phyloP scores from a whole-genome alignment of 1,139 yeast genomes.

The Lodderomyces jiufengensis region DNA sequence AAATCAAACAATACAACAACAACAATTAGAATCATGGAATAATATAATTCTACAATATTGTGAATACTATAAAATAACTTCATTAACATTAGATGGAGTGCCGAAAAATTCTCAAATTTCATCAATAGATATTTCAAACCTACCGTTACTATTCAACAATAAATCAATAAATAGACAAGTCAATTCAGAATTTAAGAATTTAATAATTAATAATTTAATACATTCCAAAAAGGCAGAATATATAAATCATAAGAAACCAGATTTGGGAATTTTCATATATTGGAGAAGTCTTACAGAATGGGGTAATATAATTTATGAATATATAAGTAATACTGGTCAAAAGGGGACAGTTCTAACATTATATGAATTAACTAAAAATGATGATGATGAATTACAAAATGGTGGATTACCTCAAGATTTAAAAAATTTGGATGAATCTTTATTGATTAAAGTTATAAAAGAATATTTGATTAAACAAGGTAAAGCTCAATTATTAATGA shows the following conservation, averaged over 20 bases:
- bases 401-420: constrained; percentile 55
- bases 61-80: constrained; percentile 46
- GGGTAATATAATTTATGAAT: constrained; percentile 52
- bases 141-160: constrained; percentile 47
- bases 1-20: constrained; percentile 69
- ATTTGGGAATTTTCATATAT: constrained; percentile 50
- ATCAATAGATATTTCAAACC: not conserved
- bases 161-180: constrained; percentile 48
- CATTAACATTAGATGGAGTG: constrained; percentile 31
- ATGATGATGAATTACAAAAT: not conserved
- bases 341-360: constrained; percentile 73
- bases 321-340: constrained; percentile 72
- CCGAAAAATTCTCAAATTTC: constrained; percentile 25
- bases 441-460: constrained; percentile 52
- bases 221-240: constrained; percentile 50
- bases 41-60: constrained; percentile 52
- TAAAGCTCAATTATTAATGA: constrained; percentile 61
- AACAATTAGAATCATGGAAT: constrained; percentile 59
- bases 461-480: constrained; percentile 62
- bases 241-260: constrained; percentile 40
- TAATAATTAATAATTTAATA: constrained; percentile 58
- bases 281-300: constrained; percentile 78
- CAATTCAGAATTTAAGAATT: constrained; percentile 51
- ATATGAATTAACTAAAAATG: constrained; percentile 60
- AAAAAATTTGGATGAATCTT: constrained; percentile 54